Percentiles rank a stretch among this genome's conserved stretches.
Conservation (phyloP, 164 flowering plant genomes). For the Dillenia suffruticosa region DNA sequence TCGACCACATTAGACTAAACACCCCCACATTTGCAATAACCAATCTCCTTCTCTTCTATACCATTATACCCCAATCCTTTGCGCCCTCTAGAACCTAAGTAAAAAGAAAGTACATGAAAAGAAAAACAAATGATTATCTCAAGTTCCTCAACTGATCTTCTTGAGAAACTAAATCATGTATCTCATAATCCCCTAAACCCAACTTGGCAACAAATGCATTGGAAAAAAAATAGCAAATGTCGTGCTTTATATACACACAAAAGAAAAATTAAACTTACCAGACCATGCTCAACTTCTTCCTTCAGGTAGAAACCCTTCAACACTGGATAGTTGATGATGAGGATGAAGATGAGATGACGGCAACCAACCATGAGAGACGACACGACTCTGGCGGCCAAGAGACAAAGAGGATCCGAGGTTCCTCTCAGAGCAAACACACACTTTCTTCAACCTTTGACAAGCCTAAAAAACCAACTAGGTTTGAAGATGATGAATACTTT, state of each 20-base stretch:
- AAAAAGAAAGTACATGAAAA: background rate
- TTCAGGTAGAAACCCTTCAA: slow-evolving; percentile 8
- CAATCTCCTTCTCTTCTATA: slow-evolving; percentile 31
- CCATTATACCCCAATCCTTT: slow-evolving; percentile 30
- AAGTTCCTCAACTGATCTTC: slow-evolving; percentile 23
- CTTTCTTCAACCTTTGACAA: slow-evolving; percentile 21
- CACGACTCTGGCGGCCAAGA: slow-evolving; percentile 9
- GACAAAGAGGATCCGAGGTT: slow-evolving; percentile 80
- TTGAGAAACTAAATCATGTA: slow-evolving; percentile 20
- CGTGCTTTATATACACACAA: slow-evolving; percentile 27
- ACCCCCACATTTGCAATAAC: slow-evolving; percentile 17
- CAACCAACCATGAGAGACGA: no score
- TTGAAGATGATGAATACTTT: slow-evolving; percentile 6
- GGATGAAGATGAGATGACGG: slow-evolving; percentile 1
- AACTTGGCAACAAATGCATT: slow-evolving; percentile 21
- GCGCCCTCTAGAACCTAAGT: slow-evolving; percentile 14
- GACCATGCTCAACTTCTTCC: slow-evolving; percentile 3
- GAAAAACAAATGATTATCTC: slow-evolving; percentile 7
- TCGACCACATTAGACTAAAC: slow-evolving; percentile 11
- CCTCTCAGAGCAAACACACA: slow-evolving; percentile 68
- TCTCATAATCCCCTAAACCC: slow-evolving; percentile 22
- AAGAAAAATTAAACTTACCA: slow-evolving; percentile 22
- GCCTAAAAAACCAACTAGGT: slow-evolving; percentile 23
- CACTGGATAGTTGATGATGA: slow-evolving; percentile 7
- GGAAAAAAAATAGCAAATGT: slow-evolving; percentile 10